Conservation (phyloP, 2,329 filamentous ascomycete genomes). For the Falciphora oryzae region DNA sequence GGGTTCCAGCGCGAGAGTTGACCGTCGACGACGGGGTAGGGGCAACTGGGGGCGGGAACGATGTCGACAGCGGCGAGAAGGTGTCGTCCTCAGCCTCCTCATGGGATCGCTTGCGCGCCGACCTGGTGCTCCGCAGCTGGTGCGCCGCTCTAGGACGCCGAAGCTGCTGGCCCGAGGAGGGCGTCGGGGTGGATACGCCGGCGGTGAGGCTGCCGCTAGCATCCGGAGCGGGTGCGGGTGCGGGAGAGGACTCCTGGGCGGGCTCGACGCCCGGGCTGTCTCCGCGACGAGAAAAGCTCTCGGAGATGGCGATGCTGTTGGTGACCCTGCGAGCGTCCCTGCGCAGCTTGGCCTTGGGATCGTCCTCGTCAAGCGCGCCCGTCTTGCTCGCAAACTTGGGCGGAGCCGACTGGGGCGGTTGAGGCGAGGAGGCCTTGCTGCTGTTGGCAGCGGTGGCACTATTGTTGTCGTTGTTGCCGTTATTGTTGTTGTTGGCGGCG, state of each 20-base stretch:
- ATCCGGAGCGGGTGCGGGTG: constrained; percentile 2
- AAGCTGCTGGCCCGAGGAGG: not conserved
- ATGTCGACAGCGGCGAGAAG: constrained; percentile 43
- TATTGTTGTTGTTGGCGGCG: constrained; percentile 2
- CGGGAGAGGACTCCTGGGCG: constrained; percentile 1
- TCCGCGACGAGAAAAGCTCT: constrained; percentile 33
- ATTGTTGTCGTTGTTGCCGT: constrained; percentile 25
- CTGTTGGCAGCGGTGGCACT: constrained; percentile 10
- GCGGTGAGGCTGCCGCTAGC: not conserved
- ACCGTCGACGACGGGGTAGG: constrained; percentile 33
- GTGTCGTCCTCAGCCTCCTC: constrained; percentile 48
- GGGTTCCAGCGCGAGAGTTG: constrained; percentile 56
- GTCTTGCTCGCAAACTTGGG: constrained; percentile 20
- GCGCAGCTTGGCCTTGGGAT: constrained; percentile 21
- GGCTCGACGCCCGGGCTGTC: not conserved
- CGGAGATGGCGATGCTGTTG: constrained; percentile 25
- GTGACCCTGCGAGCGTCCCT: constrained; percentile 26
- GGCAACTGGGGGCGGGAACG: constrained; percentile 41
- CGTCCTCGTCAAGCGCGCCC: constrained; percentile 21
- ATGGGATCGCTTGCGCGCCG: constrained; percentile 44
- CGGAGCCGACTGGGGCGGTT: not conserved
- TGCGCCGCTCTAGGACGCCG: constrained; percentile 11
- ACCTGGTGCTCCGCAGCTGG: constrained; percentile 35
- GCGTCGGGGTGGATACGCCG: constrained; percentile 5
- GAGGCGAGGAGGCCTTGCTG: constrained; percentile 6